Base-by-base conservation (phyloP, 148 eudicot genomes). In the Salicornia ramosissima region DNA sequence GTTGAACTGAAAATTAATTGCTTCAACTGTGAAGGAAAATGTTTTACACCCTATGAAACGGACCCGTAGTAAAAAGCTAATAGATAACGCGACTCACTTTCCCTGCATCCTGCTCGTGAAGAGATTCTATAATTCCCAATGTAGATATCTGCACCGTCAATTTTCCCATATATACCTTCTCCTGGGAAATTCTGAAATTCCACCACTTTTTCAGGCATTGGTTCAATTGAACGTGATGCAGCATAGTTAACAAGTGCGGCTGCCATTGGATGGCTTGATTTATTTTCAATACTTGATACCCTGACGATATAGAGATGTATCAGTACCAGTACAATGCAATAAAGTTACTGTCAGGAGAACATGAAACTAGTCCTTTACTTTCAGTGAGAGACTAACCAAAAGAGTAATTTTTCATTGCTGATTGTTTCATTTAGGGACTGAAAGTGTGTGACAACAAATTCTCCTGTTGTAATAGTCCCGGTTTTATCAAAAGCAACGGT, bases 211-310 rank as follows among this genome's bases (percentile, higher is more conserved):
- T 84, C 85, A 34, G 87, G 83, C 18, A 59, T 61, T 34, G 87
- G 81, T 21, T 74, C 65, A 25, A 79, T 64, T 29, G 83, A 72
- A 53, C 47, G 56, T 29, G 52, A 31, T 11, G 53, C 52, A 33
- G 77, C 80, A 53, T 84, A 75, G 67, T 56, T 68, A 15, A 79
- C 74, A 26, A 84, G 59, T 36, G 83, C 81, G 43, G 82, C 81
- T 65, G 87, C 85, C 81, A 84, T 74, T 28, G 85, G 85, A 77
- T 84, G 87, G 52, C 87, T 81, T 56, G 87, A 84, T 75, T 84
- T 84, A 25, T 81, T 77, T 64, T 84, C 87, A 14, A 84, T 77
- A 69, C 87, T 84, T 25, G 87, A 84, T 65, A 84, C 81, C 87
- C 87, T 84, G 66, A 39, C 5, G 56, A 47, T 50, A 10, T 25